phyloP scores from a whole-genome alignment of 1,284 basidiomycete genomes.

The Ceratobasidium sp. region DNA sequence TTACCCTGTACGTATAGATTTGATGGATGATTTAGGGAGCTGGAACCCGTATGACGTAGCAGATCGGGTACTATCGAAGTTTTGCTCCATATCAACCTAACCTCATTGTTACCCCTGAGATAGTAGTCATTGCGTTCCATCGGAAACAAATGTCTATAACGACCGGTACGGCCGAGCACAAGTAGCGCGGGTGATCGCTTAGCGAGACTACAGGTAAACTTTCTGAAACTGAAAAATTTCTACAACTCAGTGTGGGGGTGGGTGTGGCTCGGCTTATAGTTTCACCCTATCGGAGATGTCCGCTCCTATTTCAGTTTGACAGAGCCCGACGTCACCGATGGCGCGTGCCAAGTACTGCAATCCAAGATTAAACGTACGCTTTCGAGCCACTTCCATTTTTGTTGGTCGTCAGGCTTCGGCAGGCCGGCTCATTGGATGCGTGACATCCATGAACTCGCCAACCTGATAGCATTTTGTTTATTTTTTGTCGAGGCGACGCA shows the following conservation, averaged over 20 bases:
- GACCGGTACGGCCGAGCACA: neutral
- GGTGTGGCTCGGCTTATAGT: neutral
- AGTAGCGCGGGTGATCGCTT: neutral
- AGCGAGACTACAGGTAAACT: neutral
- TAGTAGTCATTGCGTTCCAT: neutral
- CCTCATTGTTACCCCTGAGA: neutral
- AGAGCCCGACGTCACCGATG: neutral
- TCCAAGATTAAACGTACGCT: too few relatives aligned
- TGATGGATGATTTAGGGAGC: neutral
- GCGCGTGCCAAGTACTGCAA: neutral
- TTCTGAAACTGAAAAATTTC: constrained; percentile 9
- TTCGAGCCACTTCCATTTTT: neutral
- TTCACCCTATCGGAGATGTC: neutral
- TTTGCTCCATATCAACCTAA: neutral
- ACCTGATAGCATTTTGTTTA: neutral
- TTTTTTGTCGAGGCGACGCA: neutral
- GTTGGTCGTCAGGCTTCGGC: neutral
- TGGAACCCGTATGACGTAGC: neutral
- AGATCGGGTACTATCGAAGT: neutral
- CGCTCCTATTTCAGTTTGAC: neutral
- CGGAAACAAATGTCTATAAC: neutral
- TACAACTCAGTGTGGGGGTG: neutral
- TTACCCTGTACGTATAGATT: neutral
- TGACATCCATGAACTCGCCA: neutral
- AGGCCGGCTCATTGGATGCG: neutral